A percentile compares a stretch with the other conserved stretches of the same genome.
These are phyloP conservation scores for Sphaerulina musiva DNA, from an alignment of 2,329 filamentous ascomycete species.

Conservation along the genomic window DNA sequence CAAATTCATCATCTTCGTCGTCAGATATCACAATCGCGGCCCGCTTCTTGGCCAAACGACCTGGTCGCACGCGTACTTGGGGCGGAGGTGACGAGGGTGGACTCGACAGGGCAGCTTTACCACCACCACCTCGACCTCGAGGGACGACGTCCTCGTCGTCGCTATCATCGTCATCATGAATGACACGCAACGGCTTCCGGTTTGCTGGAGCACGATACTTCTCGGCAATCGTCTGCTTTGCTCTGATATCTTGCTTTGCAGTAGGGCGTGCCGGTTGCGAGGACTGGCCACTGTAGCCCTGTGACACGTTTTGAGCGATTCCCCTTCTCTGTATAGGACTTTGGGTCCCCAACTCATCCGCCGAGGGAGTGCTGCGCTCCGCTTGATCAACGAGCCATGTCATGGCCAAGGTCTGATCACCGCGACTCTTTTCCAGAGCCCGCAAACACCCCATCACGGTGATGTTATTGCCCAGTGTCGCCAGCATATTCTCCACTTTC, in stretches of 20 bases:
- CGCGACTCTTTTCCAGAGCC: constrained; percentile 46
- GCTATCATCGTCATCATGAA: constrained; percentile 24
- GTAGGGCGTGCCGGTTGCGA: constrained; percentile 34
- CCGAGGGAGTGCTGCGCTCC: constrained; percentile 6
- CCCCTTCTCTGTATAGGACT: constrained; percentile 25
- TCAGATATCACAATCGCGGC: constrained; percentile 33
- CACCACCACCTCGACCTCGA: constrained; percentile 43
- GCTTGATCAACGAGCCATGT: constrained; percentile 40
- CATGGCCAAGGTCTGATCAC: constrained; percentile 52
- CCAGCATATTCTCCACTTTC: constrained; percentile 49
- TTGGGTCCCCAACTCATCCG: constrained; percentile 23
- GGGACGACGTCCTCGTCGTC: constrained; percentile 27
- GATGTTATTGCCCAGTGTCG: constrained; percentile 41
- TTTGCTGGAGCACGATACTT: constrained; percentile 25
- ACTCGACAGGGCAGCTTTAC: constrained; percentile 36
- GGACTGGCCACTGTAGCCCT: constrained; percentile 9
- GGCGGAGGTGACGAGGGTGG: constrained; percentile 30
- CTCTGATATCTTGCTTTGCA: constrained; percentile 50
- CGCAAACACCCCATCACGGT: constrained; percentile 45
- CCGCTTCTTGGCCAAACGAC: constrained; percentile 20
- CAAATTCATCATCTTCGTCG: constrained; percentile 36
- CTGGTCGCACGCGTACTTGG: constrained; percentile 11
- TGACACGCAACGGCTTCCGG: constrained; percentile 13
- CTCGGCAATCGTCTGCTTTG: constrained; percentile 47
- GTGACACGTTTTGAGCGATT: constrained; percentile 22